Conservation (phyloP, 2,329 filamentous ascomycete genomes). For the Trichoderma hamatum region DNA sequence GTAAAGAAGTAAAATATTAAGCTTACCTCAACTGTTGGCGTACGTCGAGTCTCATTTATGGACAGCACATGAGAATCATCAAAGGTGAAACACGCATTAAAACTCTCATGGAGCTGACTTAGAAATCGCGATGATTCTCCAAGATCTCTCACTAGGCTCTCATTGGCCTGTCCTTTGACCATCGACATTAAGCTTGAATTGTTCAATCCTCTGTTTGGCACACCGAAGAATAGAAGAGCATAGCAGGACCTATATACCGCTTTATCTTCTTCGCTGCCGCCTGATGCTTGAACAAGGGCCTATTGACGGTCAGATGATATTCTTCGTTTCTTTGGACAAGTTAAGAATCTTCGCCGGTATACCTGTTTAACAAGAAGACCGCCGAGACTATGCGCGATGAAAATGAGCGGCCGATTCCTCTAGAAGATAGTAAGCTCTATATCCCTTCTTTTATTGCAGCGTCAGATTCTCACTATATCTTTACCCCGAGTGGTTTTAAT, state of each 20-base stretch:
- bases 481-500: constrained; percentile 13
- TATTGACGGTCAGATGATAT: background rate
- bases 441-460: background rate
- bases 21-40: constrained; percentile 31
- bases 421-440: background rate
- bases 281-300: constrained; percentile 30
- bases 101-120: constrained; percentile 30
- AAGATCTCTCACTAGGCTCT: constrained; percentile 31
- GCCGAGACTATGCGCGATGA: constrained; percentile 31
- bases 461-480: background rate
- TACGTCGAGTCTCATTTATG: constrained; percentile 30
- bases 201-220: constrained; percentile 36
- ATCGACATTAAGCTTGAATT: constrained; percentile 31
- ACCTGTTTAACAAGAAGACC: constrained; percentile 35
- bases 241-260: constrained; percentile 30
- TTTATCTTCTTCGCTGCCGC: constrained; percentile 9
- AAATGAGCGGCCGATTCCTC: constrained; percentile 26
- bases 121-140: constrained; percentile 32
- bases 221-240: constrained; percentile 36
- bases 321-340: background rate
- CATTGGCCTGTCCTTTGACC: constrained; percentile 34
- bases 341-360: background rate
- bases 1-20: background rate
- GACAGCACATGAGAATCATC: constrained; percentile 30
- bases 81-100: constrained; percentile 29